A percentile compares a stretch with the other conserved stretches of the same genome.
Evolutionary conservation across 352 stramenopile genomes (phyloP).

Genomic region (Paralagenidium karlingii): DNA sequence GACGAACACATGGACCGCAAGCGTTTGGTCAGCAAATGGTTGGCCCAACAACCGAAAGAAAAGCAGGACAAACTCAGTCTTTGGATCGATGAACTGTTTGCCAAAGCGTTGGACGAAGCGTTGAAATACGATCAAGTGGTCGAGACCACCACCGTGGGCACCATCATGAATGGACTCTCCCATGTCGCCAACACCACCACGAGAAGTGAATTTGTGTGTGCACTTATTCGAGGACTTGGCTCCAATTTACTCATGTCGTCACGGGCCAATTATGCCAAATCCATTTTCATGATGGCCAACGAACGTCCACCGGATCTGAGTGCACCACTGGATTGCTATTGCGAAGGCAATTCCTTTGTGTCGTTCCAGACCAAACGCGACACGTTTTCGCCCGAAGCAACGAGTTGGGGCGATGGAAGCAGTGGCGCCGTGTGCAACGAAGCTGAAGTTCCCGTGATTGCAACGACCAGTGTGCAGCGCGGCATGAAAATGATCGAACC

Average conservation of each 20-base stretch:
- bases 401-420: too few relatives aligned
- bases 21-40: constrained; percentile 70
- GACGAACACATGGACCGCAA: constrained; percentile 84
- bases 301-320: constrained; percentile 83
- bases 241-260: constrained; percentile 79
- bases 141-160: constrained; percentile 89
- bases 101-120: constrained; percentile 73
- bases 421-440: background rate
- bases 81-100: constrained; percentile 92
- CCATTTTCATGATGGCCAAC: constrained; percentile 86
- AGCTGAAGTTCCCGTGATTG: constrained; percentile 56
- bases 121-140: constrained; percentile 80
- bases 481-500: constrained; percentile 79
- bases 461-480: constrained; percentile 76
- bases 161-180: constrained; percentile 86
- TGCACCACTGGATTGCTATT: constrained; percentile 84
- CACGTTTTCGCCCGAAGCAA: constrained; percentile 19
- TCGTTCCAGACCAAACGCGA: constrained; percentile 71
- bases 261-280: constrained; percentile 79
- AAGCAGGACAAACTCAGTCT: constrained; percentile 33
- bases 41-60: constrained; percentile 42
- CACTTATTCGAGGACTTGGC: constrained; percentile 86
- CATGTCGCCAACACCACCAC: constrained; percentile 70
- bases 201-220: constrained; percentile 82
- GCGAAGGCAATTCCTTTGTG: constrained; percentile 41